Base-by-base conservation (phyloP, 495 filamentous ascomycete species). In the Neurospora terricola region DNA sequence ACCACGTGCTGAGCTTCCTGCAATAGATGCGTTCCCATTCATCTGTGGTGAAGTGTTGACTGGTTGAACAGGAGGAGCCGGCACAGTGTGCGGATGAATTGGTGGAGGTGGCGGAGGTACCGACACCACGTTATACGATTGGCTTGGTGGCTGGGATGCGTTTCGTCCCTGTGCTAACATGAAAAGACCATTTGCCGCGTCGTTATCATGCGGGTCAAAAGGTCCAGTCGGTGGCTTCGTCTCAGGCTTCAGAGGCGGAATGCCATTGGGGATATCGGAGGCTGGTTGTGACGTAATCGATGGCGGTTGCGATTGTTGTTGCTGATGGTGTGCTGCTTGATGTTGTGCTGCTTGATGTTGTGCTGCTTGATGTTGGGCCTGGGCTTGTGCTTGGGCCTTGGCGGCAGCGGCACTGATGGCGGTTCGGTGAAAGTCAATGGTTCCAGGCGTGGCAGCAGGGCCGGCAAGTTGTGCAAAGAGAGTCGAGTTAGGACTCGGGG, bases 141-240 rank as follows among this genome's bases (percentile, higher is more conserved):
- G 86, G 73, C 82, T 80, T 59, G 82, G 80, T 39, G 86, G 86
- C 62, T 86, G 81, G 42, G 86, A 86, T 69, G 87, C 86, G 78
- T 91, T 92, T 7, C 86, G 82, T 30, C 82, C 83, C 80, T 93
- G 91, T 8, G 96, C 94, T 54, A 99, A 84, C 86, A 98, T 90
- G 78, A 91, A 98, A 2, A 99, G 87, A 14, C 96, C 95, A 77
- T 98, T 99, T 38, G 96, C 96, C 27, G 96, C 96, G 83, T 97
- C 94, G 73, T 94, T 96, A 78, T 98, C 94, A 77, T 96, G 93
- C 42, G 93, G 90, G 72, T 92, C 90, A 76, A 93, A 94, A 9
- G 89, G 85, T 72, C 91, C 88, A 34, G 86, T 77, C 37, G 85
- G 74, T 48, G 87, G 73, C 70, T 84, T 85, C 6, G 82, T 36